Base-by-base conservation (phyloP, 371 early-diverging fungal species). In the Haplosporangium sp. region DNA sequence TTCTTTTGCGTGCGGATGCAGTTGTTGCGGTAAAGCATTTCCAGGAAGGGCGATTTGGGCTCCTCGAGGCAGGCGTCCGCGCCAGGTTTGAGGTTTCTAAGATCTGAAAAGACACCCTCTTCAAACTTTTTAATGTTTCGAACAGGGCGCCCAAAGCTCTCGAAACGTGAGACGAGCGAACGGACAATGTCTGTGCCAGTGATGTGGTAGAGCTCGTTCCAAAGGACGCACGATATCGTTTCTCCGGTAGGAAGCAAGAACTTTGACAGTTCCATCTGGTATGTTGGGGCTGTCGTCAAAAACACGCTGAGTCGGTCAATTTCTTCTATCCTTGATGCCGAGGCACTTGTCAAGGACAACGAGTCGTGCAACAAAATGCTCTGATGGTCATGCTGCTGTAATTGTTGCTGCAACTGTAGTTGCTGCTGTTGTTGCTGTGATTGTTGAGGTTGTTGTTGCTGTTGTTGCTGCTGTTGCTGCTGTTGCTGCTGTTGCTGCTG, bases 1-100 rank as follows among this genome's bases (percentile, higher is more conserved):
- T 99, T 99, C 89, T 99, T 99, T 84, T 99, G 99, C 9, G 99
- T 99, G 40, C 99, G 91, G 65, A 99, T 97, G 83, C 99, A 99
- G 69, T 97, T 94, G 84, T 98, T 93, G 84, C 96, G 96, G 90
- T 98, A 97, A 59, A 99, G 87, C 85, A 98, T 95, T 81, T 99
- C 99, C 50, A 99, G 85, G 75, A 99, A 95, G 67, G 95, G 96
- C 12, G 95, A 95, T 56, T 99, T 90, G 16, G 99, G 98, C 67
- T 95, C 95, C 84, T 99, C 99, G 40, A 99, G 87, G 4, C 94
- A 90, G 41, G 99, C 98, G 83, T 99, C 99, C 20, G 93, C 90
- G 20, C 99, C 99, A 12, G 99, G 99, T 86, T 99, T 99, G 52
- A 99, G 86, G 75, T 97, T 97, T 55, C 99, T 86, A 69, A 99